Conservation (phyloP, 331 rosid genomes). For the Pyracantha coccinea region DNA sequence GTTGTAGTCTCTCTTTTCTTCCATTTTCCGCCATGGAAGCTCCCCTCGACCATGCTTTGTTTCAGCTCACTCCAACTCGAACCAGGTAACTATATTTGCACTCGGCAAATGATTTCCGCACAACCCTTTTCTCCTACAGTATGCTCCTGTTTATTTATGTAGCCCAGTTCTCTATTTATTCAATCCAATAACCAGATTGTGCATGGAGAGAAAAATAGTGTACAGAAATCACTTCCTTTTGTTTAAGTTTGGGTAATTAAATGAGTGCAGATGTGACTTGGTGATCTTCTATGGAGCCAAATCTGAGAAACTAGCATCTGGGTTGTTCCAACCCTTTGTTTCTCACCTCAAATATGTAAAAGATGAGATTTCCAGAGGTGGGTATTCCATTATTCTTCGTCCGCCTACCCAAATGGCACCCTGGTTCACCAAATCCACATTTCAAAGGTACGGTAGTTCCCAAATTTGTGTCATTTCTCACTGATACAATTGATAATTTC, state of each 20-base stretch:
- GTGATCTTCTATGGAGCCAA: slow-evolving; percentile 34
- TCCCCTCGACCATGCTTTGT: slow-evolving; percentile 4
- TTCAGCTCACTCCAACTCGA: slow-evolving; percentile 17
- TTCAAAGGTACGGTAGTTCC: slow-evolving; percentile 36
- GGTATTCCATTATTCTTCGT: slow-evolving; percentile 53
- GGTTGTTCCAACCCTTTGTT: slow-evolving; percentile 50
- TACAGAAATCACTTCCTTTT: neutral
- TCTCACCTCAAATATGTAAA: slow-evolving; percentile 44
- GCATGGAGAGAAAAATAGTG: too few species aligned
- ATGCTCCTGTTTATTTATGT: neutral
- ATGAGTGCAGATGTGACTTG: slow-evolving; percentile 41
- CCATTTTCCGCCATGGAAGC: neutral
- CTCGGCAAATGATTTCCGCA: neutral
- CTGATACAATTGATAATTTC: neutral
- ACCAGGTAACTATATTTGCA: slow-evolving; percentile 1
- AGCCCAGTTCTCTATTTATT: neutral
- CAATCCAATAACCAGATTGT: neutral
- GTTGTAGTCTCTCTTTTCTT: neutral
- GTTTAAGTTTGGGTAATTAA: too few species aligned
- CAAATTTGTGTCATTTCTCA: neutral
- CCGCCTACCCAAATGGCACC: slow-evolving; percentile 34
- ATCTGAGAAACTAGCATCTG: slow-evolving; percentile 55
- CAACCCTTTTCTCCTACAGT: neutral
- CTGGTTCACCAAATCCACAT: slow-evolving; percentile 56
- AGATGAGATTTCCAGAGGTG: slow-evolving; percentile 67